Evolutionary conservation across 1,139 yeast genomes (phyloP), one percentile per base, ranked within the genome.

Genomic region (Yamadazyma triangularis): DNA sequence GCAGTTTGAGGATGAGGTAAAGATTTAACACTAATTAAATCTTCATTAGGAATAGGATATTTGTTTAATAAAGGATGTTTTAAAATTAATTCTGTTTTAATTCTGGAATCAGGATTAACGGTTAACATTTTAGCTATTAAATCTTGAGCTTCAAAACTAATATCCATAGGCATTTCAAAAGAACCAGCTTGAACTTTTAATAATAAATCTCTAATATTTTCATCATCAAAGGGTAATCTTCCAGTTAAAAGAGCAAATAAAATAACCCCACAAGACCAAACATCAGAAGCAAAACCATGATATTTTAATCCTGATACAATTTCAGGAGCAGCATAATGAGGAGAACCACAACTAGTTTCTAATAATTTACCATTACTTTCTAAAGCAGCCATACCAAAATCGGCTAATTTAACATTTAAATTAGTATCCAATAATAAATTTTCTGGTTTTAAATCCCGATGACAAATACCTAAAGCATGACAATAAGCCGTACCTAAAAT

Each of bases 321-420:
- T 59, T 83, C 94, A 1, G 94, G 94, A 6, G 93, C 86, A 10
- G 93, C 93, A 53, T 83, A 83, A 58, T 83, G 94, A 13, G 94
- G 93, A 24, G 88, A 79, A 3, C 93, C 94, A 62, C 94, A 83
- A 10, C 85, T 76, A 8, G 94, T 83, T 52, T 81, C 88, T 33
- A 83, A 60, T 35, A 83, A 58, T 53, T 76, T 78, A 26, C 81
- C 84, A 35, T 79, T 78, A 39, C 81, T 71, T 54, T 83, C 89
- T 41, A 83, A 61, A 15, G 93, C 91, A 16, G 93, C 93, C 93
- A 83, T 83, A 30, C 93, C 94, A 49, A 83, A 83, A 56, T 83
- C 94, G 6, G 93, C 94, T 44, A 83, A 75, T 48, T 83, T 83
- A 32, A 83, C 83, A 42, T 77, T 79, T 34, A 77, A 68, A 32